Conservation (phyloP, 768 basidiomycete species). For the Obba rivulosa region DNA sequence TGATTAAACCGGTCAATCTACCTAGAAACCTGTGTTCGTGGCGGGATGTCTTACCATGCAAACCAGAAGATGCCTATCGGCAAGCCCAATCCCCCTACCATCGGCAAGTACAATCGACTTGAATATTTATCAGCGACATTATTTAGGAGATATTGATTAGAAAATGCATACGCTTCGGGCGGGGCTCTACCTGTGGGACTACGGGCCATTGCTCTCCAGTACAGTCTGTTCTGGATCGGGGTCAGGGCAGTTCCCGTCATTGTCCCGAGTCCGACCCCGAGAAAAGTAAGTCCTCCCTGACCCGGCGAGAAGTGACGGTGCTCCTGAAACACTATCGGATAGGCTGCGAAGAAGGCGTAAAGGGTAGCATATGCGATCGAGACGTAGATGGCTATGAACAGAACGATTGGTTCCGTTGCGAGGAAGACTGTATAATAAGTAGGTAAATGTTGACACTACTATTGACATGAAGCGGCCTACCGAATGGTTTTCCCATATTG, state of each 20-base stretch:
- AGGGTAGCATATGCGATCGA: slow-evolving; percentile 58
- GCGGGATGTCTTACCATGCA: slow-evolving; percentile 43
- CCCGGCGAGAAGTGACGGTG: slow-evolving; percentile 49
- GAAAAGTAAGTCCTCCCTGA: slow-evolving; percentile 55
- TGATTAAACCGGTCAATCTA: slow-evolving; percentile 14
- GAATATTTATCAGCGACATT: not conserved
- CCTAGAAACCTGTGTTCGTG: not conserved
- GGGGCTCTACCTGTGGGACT: slow-evolving; percentile 46
- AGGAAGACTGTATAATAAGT: slow-evolving; percentile 41
- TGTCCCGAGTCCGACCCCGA: slow-evolving; percentile 59
- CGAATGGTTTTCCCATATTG: slow-evolving; percentile 52
- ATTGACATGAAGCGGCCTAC: slow-evolving; percentile 26
- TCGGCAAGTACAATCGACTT: slow-evolving; percentile 56
- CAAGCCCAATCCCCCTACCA: slow-evolving; percentile 44
- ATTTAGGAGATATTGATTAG: not conserved
- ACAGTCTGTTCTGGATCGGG: slow-evolving; percentile 49
- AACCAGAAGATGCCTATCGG: slow-evolving; percentile 65
- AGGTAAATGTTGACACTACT: not conserved
- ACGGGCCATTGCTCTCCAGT: slow-evolving; percentile 42
- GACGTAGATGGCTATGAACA: slow-evolving; percentile 52
- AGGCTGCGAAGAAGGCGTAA: slow-evolving; percentile 61
- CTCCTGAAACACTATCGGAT: slow-evolving; percentile 53
- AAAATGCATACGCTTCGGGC: slow-evolving; percentile 49
- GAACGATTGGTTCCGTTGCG: slow-evolving; percentile 59
- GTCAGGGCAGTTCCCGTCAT: slow-evolving; percentile 44